These are phyloP conservation scores for Jatropha podagrica DNA, from an alignment of 441 rosid species.

Conservation along the genomic window DNA sequence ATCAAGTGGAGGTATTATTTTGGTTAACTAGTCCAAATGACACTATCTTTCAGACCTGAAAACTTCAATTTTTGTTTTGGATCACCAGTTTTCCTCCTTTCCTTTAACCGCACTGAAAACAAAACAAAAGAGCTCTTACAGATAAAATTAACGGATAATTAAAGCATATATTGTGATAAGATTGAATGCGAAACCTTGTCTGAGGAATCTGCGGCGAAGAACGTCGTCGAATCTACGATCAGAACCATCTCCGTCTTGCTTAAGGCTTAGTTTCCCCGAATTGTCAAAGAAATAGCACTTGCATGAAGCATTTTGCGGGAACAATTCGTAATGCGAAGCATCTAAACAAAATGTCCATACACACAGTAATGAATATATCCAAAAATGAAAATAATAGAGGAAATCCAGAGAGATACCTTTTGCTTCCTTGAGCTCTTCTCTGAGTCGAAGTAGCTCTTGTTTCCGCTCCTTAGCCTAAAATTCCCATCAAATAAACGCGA, in stretches of 20 bases:
- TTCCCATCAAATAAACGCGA: neutral
- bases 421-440: constrained; percentile 73
- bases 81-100: constrained; percentile 37
- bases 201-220: constrained; percentile 75
- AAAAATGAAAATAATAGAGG: neutral
- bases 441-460: constrained; percentile 61
- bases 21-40: neutral
- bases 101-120: constrained; percentile 49
- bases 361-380: neutral
- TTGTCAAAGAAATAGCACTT: constrained; percentile 83
- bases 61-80: constrained; percentile 33
- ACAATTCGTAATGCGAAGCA: constrained; percentile 50
- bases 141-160: neutral
- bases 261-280: constrained; percentile 56
- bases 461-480: constrained; percentile 80
- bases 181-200: constrained; percentile 50
- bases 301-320: constrained; percentile 64
- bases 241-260: constrained; percentile 38
- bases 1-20: neutral
- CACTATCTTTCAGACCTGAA: constrained; percentile 35
- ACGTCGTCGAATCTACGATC: constrained; percentile 57
- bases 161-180: neutral
- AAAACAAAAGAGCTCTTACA: constrained; percentile 10
- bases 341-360: constrained; percentile 33
- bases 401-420: constrained; percentile 45